phyloP scores from a whole-genome alignment of 2,329 filamentous ascomycete genomes.

The Botrytis hyacinthi region DNA sequence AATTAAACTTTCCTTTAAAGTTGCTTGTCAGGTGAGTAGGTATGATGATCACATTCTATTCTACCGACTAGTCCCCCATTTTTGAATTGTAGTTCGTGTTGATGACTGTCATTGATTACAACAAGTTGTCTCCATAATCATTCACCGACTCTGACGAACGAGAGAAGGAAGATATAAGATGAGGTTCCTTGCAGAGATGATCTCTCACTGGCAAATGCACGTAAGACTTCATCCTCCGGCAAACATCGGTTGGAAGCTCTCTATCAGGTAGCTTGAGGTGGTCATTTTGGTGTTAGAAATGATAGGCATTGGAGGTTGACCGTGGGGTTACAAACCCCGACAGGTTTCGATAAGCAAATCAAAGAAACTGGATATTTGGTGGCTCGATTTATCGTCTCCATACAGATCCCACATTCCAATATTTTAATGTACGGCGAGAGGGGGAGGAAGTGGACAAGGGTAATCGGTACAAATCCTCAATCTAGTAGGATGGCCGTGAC shows the following conservation, averaged over 20 bases:
- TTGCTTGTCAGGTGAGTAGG: not conserved
- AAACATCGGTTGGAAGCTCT: not conserved
- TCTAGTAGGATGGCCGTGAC: not conserved
- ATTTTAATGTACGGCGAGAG: not conserved
- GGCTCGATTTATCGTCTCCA: not conserved
- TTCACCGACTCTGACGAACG: not conserved
- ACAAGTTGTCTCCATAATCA: not conserved
- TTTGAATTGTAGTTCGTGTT: not conserved
- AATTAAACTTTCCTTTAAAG: not conserved
- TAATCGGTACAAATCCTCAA: not conserved
- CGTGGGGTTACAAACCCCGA: not conserved
- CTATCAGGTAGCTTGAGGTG: not conserved
- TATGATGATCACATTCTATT: not conserved
- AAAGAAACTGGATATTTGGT: not conserved
- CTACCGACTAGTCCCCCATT: not conserved
- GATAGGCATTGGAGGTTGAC: not conserved
- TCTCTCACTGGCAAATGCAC: conserved; percentile 5
- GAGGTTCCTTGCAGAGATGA: not conserved
- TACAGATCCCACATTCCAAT: not conserved
- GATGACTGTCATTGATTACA: not conserved
- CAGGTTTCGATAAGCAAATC: not conserved
- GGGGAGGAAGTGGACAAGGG: not conserved
- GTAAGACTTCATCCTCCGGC: conserved; percentile 16
- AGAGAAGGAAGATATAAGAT: not conserved
- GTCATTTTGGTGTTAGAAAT: not conserved